Conservation (phyloP, 257 asterid genomes). For the Cordia subcordata region DNA sequence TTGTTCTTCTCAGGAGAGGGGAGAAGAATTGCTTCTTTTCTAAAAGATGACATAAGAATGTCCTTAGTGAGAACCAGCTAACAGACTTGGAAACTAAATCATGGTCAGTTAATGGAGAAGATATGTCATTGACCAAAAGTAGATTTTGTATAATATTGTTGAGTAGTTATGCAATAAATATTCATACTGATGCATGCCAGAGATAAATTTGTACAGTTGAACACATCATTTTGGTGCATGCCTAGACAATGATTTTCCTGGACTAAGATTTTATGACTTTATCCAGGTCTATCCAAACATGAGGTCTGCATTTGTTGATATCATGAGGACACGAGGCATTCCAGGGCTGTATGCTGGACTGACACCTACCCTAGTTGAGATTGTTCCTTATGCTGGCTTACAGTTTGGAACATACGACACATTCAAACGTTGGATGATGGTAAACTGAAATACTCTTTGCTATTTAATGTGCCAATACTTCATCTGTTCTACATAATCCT, state of each 20-base stretch:
- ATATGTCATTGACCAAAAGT: too few species aligned
- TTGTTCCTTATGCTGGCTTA: constrained; percentile 88
- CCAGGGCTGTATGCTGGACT: constrained; percentile 86
- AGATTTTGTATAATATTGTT: too few species aligned
- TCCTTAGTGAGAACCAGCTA: too few species aligned
- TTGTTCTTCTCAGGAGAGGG: too few species aligned
- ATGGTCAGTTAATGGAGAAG: too few species aligned
- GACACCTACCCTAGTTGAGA: constrained; percentile 81
- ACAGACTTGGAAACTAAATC: too few species aligned
- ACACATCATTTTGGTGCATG: background rate
- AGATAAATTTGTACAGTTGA: background rate
- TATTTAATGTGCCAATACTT: background rate
- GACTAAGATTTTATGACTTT: constrained; percentile 16
- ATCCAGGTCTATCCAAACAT: constrained; percentile 80
- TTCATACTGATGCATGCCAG: too few species aligned
- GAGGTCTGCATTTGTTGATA: constrained; percentile 68
- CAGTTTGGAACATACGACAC: constrained; percentile 95
- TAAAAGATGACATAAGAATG: too few species aligned
- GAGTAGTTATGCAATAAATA: too few species aligned
- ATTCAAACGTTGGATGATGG: constrained; percentile 87
- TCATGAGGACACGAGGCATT: constrained; percentile 59
- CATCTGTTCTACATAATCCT: background rate
- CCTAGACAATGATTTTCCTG: constrained; percentile 5
- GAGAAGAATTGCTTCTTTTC: too few species aligned
- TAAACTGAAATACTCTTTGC: constrained; percentile 15